Base-by-base conservation (phyloP, 2,329 filamentous ascomycete genomes). In the Purpureocillium lavendulum region DNA sequence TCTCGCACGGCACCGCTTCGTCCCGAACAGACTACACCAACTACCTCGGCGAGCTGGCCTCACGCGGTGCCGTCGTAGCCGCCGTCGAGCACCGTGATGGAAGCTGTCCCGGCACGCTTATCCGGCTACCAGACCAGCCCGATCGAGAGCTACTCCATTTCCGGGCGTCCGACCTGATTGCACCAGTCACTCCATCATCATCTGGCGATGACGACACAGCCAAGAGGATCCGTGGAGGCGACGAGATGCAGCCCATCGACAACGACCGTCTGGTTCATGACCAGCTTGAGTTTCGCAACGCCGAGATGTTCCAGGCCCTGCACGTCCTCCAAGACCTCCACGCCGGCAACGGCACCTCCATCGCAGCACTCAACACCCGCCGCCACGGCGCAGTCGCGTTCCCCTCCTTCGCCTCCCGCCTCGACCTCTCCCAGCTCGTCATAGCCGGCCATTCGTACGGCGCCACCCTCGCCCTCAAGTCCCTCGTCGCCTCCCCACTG, bases 361-460 rank as follows among this genome's bases (percentile, higher is more conserved):
- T 67, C 24, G 59, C 54, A 40, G 37, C 46, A 18, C 43, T 52
- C 3, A 81, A 73, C 59, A 58, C 66, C 9, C 69, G 66, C 46
- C 51, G 45, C 29, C 75, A 73, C 53, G 74, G 67, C 33, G 50
- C 21, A 5, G 21, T 26, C 21, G 21, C 60, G 45, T 64, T 80
- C 2, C 49, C 60, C 3, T 57, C 59, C 13, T 84, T 78, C 68
- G 54, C 62, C 29, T 58, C 60, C 40, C 67, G 76, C 9, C 66
- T 84, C 7, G 69, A 80, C 52, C 46, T 65, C 17, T 59, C 68
- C 24, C 65, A 70, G 29, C 66, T 80, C 47, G 67, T 75, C 34
- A 65, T 83, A 8, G 73, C 65, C 4, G 80, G 80, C 0, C 80
- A 84, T 53, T 81, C 76, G 0, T 82, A 79, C 58, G 80, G 80